Percentiles rank a stretch among this genome's conserved stretches.
phyloP scores from a whole-genome alignment of 148 eudicot species.

The Simmondsia chinensis region DNA sequence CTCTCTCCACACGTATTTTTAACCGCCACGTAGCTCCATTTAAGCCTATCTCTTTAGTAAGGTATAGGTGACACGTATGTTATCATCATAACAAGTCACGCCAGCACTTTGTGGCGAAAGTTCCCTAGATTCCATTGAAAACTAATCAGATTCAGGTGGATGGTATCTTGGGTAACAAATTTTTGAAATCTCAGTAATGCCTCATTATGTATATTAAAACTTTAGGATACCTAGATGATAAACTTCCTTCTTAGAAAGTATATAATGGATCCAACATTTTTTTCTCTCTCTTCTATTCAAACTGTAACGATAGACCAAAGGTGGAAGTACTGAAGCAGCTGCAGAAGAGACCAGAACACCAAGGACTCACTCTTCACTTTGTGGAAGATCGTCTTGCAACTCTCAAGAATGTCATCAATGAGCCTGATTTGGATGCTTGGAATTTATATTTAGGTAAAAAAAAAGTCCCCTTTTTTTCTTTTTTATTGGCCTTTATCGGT shows the following conservation, averaged over 20 bases:
- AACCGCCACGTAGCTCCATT: too few species aligned
- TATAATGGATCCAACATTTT: not conserved
- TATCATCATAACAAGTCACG: too few species aligned
- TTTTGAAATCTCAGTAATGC: too few species aligned
- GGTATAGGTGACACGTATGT: too few species aligned
- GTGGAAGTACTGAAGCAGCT: conserved; percentile 91
- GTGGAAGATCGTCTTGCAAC: conserved; percentile 97
- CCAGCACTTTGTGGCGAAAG: too few species aligned
- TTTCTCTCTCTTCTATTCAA: not conserved
- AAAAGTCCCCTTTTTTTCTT: not conserved
- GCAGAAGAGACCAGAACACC: conserved; percentile 81
- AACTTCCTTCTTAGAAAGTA: not conserved
- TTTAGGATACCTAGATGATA: not conserved
- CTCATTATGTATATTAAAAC: too few species aligned
- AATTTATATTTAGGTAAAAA: conserved; percentile 80
- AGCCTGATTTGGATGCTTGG: conserved; percentile 74
- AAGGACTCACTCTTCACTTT: conserved; percentile 79
- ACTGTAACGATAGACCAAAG: conserved; percentile 65
- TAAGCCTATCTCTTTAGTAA: too few species aligned
- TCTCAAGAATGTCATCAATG: conserved; percentile 89
- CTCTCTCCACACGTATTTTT: too few species aligned
- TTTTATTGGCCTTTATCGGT: not conserved
- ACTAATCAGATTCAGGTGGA: too few species aligned
- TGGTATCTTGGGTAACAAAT: too few species aligned
- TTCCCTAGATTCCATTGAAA: too few species aligned